Evolutionary conservation across 2,329 filamentous ascomycete species (phyloP).

Genomic region (Botryotinia calthae): DNA sequence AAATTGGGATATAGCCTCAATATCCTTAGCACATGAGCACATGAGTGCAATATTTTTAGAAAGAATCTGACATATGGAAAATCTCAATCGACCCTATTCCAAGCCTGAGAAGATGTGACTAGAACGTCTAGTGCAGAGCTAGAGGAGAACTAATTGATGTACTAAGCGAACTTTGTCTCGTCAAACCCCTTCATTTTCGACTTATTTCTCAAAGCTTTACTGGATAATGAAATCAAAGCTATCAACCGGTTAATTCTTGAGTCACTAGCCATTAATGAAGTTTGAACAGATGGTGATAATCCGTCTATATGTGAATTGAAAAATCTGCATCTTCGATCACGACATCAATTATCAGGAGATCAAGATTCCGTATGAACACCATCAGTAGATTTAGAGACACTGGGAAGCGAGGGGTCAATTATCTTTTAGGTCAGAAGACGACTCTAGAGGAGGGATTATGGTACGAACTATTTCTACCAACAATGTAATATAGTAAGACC

Average conservation of each 20-base stretch:
- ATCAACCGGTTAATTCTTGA: fast-evolving
- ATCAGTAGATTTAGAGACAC: neutral
- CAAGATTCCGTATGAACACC: neutral
- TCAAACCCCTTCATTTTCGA: neutral
- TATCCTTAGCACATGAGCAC: neutral
- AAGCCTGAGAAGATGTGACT: neutral
- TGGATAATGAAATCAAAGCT: neutral
- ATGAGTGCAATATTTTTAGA: neutral
- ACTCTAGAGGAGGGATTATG: neutral
- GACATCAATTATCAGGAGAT: neutral
- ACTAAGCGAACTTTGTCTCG: neutral
- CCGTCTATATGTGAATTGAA: neutral
- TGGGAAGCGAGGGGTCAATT: neutral
- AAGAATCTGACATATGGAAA: neutral
- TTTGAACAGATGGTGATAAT: fast-evolving
- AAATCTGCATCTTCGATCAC: neutral
- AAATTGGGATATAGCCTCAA: neutral
- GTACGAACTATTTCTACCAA: no score
- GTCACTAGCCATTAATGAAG: neutral
- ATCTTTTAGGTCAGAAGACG: neutral
- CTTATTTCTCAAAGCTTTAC: neutral
- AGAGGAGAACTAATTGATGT: neutral
- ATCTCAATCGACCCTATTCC: neutral
- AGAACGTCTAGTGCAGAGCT: neutral
- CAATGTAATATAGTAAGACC: no score